Evolutionary conservation across 129 eudicot species (phyloP), one percentile per base, ranked within the genome.

Genomic region (Flaveria trinervia): DNA sequence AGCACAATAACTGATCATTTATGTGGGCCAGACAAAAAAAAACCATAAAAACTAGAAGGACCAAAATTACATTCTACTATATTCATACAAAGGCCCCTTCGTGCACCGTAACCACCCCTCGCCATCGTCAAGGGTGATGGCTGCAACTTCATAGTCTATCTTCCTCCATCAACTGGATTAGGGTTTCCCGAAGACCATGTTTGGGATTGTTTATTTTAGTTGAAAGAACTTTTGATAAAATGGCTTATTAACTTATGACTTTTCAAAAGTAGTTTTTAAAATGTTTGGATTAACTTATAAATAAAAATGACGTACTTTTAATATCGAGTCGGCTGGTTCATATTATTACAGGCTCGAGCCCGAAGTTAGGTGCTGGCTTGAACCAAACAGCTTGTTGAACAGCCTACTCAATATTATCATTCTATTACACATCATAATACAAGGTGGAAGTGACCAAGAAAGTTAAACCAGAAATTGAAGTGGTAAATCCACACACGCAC

Each of bases 101-200:
- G 30, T 1, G 3, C 30, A 26, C 30, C 30, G 0, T 26, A 26
- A 26, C 3, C 30, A 2, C 30, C 30, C 30, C 30, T 2, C 12
- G 0, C 17, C 72, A 7, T 5, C 50, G 18, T 36, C 4, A 10
- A 9, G 3, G 30, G 30, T 2, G 30, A 26, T 26, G 3, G 1
- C 3, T 0, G 30, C 62, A 11, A 5, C 64, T 43, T 15, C 50
- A 28, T 16, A 5, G 18, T 20, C 12, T 65, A 16, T 33, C 74
- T 41, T 76, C 68, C 25, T 60, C 52, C 18, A 50, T 70, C 66
- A 77, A 30, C 69, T 65, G 12, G 41, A 71, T 70, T 65, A 82
- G 82, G 85, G 85, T 81, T 81, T 68, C 82, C 45, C 36, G 44
- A 92, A 26, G 28, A n/a, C n/a, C n/a, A n/a, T n/a, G n/a, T n/a